These are phyloP conservation scores for Leccinellum albellum DNA, from an alignment of 768 basidiomycete species.

Conservation along the genomic window DNA sequence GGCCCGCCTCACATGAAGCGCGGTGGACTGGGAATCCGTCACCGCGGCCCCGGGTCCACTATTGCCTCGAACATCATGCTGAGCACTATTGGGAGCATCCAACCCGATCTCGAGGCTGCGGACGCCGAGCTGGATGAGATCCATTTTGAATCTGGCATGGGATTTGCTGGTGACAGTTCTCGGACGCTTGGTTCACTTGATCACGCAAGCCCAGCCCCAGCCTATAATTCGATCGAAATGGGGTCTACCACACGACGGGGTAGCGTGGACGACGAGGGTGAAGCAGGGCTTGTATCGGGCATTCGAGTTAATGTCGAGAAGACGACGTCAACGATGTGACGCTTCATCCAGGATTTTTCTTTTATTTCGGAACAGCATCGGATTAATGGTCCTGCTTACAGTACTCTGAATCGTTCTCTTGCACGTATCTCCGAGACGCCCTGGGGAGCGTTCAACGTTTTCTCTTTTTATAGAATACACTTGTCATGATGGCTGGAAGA, in stretches of 20 bases:
- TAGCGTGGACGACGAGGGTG: slow-evolving; percentile 23
- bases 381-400: slow-evolving; percentile 24
- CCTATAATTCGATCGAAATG: slow-evolving; percentile 43
- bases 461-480: slow-evolving; percentile 22
- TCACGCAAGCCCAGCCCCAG: slow-evolving; percentile 48
- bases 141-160: slow-evolving; percentile 47
- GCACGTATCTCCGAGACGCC: slow-evolving; percentile 14
- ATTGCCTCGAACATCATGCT: slow-evolving; percentile 60
- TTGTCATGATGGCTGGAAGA: slow-evolving; percentile 12
- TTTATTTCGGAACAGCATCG: slow-evolving; percentile 24
- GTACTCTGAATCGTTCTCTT: slow-evolving; percentile 17
- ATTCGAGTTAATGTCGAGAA: slow-evolving; percentile 64
- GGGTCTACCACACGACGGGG: slow-evolving; percentile 14
- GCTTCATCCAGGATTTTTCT: slow-evolving; percentile 5
- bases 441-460: slow-evolving; percentile 9
- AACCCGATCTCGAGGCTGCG: slow-evolving; percentile 49
- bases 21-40: slow-evolving; percentile 43
- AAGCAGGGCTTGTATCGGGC: slow-evolving; percentile 29
- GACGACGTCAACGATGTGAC: slow-evolving; percentile 47
- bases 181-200: slow-evolving; percentile 30
- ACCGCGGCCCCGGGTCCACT: slow-evolving; percentile 48
- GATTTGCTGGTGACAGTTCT: slow-evolving; percentile 46
- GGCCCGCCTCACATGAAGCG: slow-evolving; percentile 24
- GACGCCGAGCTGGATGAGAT: slow-evolving; percentile 56
- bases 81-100: slow-evolving; percentile 60